These are phyloP conservation scores for Myxozyma geophila DNA, from an alignment of 805 yeast genomes.

Conservation along the genomic window DNA sequence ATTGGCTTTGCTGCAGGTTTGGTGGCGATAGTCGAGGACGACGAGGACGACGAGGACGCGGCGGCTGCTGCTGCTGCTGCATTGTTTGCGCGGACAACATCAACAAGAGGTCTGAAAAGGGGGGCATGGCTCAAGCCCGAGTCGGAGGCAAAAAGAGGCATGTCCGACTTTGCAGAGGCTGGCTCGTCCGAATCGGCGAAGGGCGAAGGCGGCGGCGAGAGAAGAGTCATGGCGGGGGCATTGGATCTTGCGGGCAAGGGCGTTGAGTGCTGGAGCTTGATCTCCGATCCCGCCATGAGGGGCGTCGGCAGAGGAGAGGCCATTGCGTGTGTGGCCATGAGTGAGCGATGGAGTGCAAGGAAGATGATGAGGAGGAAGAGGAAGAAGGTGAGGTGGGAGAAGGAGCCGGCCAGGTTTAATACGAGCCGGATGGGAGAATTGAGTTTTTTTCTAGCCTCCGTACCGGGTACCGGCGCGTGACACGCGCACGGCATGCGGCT, in stretches of 20 bases:
- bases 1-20: not conserved
- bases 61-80: constrained; percentile 6
- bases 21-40: too few relatives aligned
- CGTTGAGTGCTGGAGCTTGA: not conserved
- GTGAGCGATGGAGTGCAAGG: not conserved
- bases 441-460: not conserved
- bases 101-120: constrained; percentile 30
- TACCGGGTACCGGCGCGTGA: constrained; percentile 22
- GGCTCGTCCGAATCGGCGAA: constrained; percentile 11
- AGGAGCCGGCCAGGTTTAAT: constrained; percentile 4
- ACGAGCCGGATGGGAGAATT: constrained; percentile 3
- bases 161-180: constrained; percentile 7
- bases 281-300: constrained; percentile 19
- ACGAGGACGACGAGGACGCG: not conserved
- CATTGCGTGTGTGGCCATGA: constrained; percentile 14
- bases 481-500: constrained; percentile 23
- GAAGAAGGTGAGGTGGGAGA: constrained; percentile 1
- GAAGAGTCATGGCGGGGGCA: constrained; percentile 10
- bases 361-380: not conserved
- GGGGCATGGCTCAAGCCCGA: constrained; percentile 12
- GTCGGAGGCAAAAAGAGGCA: constrained; percentile 12
- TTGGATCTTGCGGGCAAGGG: constrained; percentile 5
- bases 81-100: constrained; percentile 19
- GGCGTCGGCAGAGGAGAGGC: constrained; percentile 33
- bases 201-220: constrained; percentile 36